phyloP scores from a whole-genome alignment of 2,329 filamentous ascomycete genomes.

The Parafenestella ontariensis region DNA sequence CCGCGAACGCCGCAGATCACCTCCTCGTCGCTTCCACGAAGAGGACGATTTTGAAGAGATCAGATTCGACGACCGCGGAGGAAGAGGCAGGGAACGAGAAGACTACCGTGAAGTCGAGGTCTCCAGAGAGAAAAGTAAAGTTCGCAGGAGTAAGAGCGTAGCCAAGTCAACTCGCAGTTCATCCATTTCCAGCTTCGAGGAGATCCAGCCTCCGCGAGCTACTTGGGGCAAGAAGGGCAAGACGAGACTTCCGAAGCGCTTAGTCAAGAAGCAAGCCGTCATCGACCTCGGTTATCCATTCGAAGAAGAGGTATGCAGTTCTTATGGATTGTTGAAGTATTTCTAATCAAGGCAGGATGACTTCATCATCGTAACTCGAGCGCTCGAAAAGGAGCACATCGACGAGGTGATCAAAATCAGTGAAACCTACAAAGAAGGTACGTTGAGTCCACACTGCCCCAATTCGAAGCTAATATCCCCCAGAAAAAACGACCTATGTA shows the following conservation, averaged over 20 bases:
- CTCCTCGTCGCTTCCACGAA: slow-evolving; percentile 65
- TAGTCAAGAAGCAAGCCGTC: slow-evolving; percentile 81
- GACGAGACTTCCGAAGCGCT: slow-evolving; percentile 81
- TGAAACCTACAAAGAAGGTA: slow-evolving; percentile 70
- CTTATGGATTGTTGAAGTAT: not conserved
- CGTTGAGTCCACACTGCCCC: slow-evolving; percentile 11
- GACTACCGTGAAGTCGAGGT: slow-evolving; percentile 60
- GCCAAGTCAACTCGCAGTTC: slow-evolving; percentile 46
- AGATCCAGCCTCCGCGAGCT: slow-evolving; percentile 42
- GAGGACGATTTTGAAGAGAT: slow-evolving; percentile 71
- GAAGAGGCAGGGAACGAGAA: slow-evolving; percentile 43
- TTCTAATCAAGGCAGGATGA: slow-evolving; percentile 67
- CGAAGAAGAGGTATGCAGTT: slow-evolving; percentile 74
- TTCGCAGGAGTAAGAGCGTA: slow-evolving; percentile 38
- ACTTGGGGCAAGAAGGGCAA: slow-evolving; percentile 72
- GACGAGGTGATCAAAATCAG: slow-evolving; percentile 86
- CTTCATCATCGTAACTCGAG: slow-evolving; percentile 81
- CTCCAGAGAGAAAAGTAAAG: slow-evolving; percentile 52
- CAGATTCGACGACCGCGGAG: slow-evolving; percentile 48
- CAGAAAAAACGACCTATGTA: slow-evolving; percentile 48
- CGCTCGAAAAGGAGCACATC: slow-evolving; percentile 88
- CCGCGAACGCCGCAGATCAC: slow-evolving; percentile 57
- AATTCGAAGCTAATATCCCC: slow-evolving; percentile 4
- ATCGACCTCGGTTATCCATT: slow-evolving; percentile 87
- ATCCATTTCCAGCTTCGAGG: slow-evolving; percentile 52